Evolutionary conservation across 805 yeast species (phyloP), one percentile per base, ranked within the genome.

Genomic region (Lachancea thermotolerans): DNA sequence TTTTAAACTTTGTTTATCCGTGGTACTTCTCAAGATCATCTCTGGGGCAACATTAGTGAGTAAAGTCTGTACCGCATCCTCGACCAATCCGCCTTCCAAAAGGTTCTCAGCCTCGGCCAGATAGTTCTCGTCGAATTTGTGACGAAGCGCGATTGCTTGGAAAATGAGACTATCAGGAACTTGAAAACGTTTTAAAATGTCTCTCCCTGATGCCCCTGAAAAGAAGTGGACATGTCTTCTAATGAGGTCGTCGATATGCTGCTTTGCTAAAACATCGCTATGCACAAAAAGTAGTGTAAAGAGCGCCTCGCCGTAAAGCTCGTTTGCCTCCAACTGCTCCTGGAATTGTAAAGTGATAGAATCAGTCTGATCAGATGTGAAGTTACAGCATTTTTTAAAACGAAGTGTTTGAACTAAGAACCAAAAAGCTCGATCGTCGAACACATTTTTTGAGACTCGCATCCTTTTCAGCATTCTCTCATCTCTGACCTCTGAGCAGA

Each of bases 1-100:
- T 5, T 47, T 38, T 21, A 70, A 43, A 35, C 53, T 49, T 4
- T 56, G 45, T 1, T 62, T 65, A 45, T 75, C 73, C n/a, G 75
- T 69, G 12, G 81, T 74, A 37, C 53, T 41, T 9, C 42, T 44
- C 31, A 64, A 37, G 1, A 90, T 77, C 2, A 82, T 75, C 11
- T 64, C 60, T 8, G 98, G 98, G 0, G 91, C 98, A 28, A 88
- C 82, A 2, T 70, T 60, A 1, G 67, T 57, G 8, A 81, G 54
- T 3, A 86, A 64, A 1, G 78, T 65, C 2, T 65, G 58, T 55
- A 86, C 93, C 0, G 96, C 95, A 34, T 77, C 79, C 0, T 64
- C 69, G 68, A 76, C 77, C 41, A 74, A 60, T 10, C 68, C 70
- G 0, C 95, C 95, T 10, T 69, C 71, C 1, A 87, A 64, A 38